phyloP scores from a whole-genome alignment of 495 filamentous ascomycete species.

The Cetradonia linearis region DNA sequence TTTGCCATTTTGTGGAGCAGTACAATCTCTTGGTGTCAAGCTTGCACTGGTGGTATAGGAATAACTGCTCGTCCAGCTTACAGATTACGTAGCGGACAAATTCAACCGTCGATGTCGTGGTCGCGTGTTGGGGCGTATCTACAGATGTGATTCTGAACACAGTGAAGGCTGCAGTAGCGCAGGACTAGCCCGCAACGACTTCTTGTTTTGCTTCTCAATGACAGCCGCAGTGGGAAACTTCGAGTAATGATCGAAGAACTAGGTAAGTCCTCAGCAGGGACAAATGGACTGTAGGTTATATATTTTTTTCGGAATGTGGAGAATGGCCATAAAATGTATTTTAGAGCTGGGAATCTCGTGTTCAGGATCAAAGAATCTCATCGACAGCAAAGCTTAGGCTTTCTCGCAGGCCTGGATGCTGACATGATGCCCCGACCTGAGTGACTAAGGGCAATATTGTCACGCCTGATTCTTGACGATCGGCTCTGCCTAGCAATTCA shows the following conservation, averaged over 20 bases:
- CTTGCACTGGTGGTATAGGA: neutral
- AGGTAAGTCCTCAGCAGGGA: neutral
- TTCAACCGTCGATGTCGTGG: slow-evolving; percentile 41
- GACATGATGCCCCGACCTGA: slow-evolving; percentile 48
- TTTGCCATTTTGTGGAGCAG: neutral
- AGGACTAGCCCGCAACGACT: slow-evolving; percentile 43
- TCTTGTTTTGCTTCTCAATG: slow-evolving; percentile 43
- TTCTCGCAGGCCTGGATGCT: slow-evolving; percentile 42
- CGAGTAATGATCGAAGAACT: slow-evolving; percentile 26
- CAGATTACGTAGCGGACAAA: slow-evolving; percentile 34
- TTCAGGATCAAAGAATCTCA: slow-evolving; percentile 35
- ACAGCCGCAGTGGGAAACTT: slow-evolving; percentile 34
- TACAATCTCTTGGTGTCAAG: neutral
- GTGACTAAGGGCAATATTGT: slow-evolving; percentile 40
- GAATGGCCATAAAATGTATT: slow-evolving; percentile 38
- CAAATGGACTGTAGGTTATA: slow-evolving; percentile 26
- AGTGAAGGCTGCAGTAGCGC: slow-evolving; percentile 35
- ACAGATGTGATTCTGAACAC: slow-evolving; percentile 45
- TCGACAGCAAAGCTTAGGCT: slow-evolving; percentile 31
- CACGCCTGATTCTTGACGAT: slow-evolving; percentile 39
- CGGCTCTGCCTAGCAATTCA: slow-evolving; percentile 40
- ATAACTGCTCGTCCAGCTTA: neutral
- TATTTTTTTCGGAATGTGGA: slow-evolving; percentile 40
- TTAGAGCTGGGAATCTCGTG: slow-evolving; percentile 47
- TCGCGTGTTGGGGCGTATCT: slow-evolving; percentile 43